Percentiles rank a stretch among this genome's conserved stretches.
Conservation (phyloP, 1,139 yeast species). For the Blastobotrys capitulatus region DNA sequence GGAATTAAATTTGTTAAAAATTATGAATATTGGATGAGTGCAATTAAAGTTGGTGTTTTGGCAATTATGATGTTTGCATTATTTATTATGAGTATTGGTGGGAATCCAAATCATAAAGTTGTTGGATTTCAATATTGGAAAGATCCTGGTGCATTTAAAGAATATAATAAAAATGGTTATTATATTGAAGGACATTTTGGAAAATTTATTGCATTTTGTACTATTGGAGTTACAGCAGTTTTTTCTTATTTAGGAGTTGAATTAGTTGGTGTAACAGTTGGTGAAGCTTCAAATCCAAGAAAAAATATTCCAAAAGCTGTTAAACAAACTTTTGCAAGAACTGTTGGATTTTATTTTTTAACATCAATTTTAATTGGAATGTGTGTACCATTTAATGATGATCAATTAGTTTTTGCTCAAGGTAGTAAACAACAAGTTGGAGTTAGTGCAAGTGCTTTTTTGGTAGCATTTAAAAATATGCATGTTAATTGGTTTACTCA, state of each 20-base stretch:
- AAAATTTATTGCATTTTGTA: slow-evolving; percentile 48
- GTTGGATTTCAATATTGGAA: slow-evolving; percentile 61
- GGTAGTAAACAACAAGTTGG: slow-evolving; percentile 41
- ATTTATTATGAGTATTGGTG: slow-evolving; percentile 66
- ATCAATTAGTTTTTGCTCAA: slow-evolving; percentile 10
- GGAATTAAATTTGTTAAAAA: slow-evolving; percentile 55
- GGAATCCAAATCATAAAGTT: slow-evolving; percentile 66
- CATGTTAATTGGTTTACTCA: slow-evolving; percentile 57
- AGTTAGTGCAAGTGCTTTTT: slow-evolving; percentile 60
- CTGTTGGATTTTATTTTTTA: slow-evolving; percentile 43
- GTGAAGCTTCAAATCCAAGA: slow-evolving; percentile 75
- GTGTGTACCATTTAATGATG: slow-evolving; percentile 39
- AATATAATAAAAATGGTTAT: slow-evolving; percentile 34
- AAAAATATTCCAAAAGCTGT: slow-evolving; percentile 68
- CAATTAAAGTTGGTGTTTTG: slow-evolving; percentile 60
- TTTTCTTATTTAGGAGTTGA: slow-evolving; percentile 78
- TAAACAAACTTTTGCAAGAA: slow-evolving; percentile 61
- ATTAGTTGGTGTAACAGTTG: slow-evolving; percentile 69
- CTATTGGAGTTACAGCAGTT: slow-evolving; percentile 32
- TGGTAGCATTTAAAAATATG: slow-evolving; percentile 55
- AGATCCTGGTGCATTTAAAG: slow-evolving; percentile 51
- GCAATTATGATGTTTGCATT: slow-evolving; percentile 64
- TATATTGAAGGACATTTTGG: slow-evolving; percentile 47
- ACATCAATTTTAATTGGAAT: slow-evolving; percentile 47
- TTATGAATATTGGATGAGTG: slow-evolving; percentile 59